Evolutionary conservation across 768 basidiomycete species (phyloP), one percentile per base, ranked within the genome.

Genomic region (Podaxis carcinomalis): DNA sequence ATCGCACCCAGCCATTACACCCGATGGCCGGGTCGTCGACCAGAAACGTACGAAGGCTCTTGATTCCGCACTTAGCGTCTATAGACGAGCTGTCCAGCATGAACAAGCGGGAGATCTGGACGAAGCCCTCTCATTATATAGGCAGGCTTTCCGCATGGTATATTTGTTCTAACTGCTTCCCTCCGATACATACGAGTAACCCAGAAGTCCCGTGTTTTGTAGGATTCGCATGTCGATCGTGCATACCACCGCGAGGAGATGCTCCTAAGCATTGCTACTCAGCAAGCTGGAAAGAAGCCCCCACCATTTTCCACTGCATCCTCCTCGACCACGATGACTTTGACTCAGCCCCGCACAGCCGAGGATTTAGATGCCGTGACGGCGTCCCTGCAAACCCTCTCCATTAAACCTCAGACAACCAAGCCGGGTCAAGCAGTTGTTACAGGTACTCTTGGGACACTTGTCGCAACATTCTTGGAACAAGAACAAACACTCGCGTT

Each of bases 81-180:
- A 96, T 70, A 74, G 81, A 28, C 78, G 74, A 19, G 94, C 94
- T 7, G 80, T 93, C 32, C 78, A 84, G 40, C 78, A 82, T 50
- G 94, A 97, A 71, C 89, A 92, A 68, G 75, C 74, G 47, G 85
- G 92, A 40, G 76, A 89, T 62, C 76, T 93, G 52, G 89, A 94
- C 64, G 84, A 88, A 36, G 94, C 94, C 10, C 73, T 94, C 9
- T 68, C 72, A 25, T 73, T 93, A 6, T 97, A 96, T 67, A 85
- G 92, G 9, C 83, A 84, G 63, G 92, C 92, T 1, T 95, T 94
- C 70, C 83, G 88, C 56, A 74, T 89, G 74, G 78, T 80, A 71
- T 40, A 14, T 57, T 42, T 46, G 32, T 21, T 19, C 25, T 39
- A n/a, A 7, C 32, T 2, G 42, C 16, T 59, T 58, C 16, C 55